Percentiles rank a stretch among this genome's conserved stretches.
phyloP scores from a whole-genome alignment of 176 grass and related monocot species.

The Oryza coarctata region DNA sequence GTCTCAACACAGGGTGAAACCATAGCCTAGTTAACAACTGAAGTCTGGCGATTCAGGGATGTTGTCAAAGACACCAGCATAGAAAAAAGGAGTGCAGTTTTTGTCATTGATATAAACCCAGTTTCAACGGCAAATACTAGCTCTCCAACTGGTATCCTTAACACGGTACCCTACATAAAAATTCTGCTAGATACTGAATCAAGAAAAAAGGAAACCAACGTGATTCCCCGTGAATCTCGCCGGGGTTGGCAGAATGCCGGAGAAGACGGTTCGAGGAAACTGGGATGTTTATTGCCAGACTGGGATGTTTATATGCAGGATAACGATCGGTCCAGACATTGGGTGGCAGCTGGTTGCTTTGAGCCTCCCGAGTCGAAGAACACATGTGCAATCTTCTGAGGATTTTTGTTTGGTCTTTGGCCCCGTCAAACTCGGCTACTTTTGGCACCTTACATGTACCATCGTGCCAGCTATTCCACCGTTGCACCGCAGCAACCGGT shows the following conservation, averaged over 20 bases:
- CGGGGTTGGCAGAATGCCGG: background rate
- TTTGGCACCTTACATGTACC: background rate
- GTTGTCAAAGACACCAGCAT: no score
- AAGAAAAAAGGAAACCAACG: background rate
- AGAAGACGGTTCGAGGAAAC: background rate
- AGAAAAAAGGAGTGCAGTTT: background rate
- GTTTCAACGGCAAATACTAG: background rate
- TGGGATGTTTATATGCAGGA: background rate
- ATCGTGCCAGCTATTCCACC: slow-evolving; percentile 10
- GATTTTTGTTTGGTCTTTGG: slow-evolving; percentile 8
- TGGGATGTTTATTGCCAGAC: background rate
- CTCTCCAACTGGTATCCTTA: background rate
- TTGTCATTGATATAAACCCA: background rate
- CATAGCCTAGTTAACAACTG: no score
- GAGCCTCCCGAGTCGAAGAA: background rate
- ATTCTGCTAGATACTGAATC: background rate
- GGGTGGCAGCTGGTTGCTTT: slow-evolving; percentile 20
- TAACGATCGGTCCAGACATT: background rate
- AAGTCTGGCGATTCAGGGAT: no score
- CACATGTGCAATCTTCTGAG: background rate
- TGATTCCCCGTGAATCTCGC: slow-evolving; percentile 32
- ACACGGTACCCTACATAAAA: background rate
- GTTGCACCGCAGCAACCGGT: background rate
- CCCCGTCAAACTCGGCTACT: background rate
- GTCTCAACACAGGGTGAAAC: no score